Base-by-base conservation (phyloP, 2,329 filamentous ascomycete species). In the Sarocladium kiliense region DNA sequence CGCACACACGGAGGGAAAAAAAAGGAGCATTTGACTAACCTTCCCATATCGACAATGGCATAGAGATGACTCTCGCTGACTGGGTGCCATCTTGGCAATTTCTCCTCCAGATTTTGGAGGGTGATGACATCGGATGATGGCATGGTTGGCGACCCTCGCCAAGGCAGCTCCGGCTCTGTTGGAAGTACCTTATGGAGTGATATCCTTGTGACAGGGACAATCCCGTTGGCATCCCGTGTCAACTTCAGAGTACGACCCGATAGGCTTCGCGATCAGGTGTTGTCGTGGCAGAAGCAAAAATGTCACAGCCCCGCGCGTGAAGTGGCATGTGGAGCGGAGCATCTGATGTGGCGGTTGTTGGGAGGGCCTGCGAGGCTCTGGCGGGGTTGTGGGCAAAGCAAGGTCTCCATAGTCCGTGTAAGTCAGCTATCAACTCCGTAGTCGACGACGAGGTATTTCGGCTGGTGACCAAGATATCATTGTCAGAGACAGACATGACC, bases 21-120 rank as follows among this genome's bases (percentile, higher is more conserved):
- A 19, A 7, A 32, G 9, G 30, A 32, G 30, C 12, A 12, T 32
- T 32, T 25, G 21, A 57, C 61, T 55, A 57, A 81, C 80, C 80
- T 82, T 65, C 80, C 80, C 79, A 84, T 82, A 60, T 84, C 80
- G 55, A 84, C 80, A 54, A 84, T 68, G 54, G 80, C 80, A 63
- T 79, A 79, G 16, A 81, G 71, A 58, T 82, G 78, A 62, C 67
- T 79, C 54, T 72, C 61, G 42, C 70, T 71, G 54, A 72, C 63
- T 25, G 75, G 71, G 54, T 71, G 64, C 80, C 79, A 83, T 67
- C 64, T 64, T 34, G 76, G 74, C 62, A 83, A 69, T 63, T 72
- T 77, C 39, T 74, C 65, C 58, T 70, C 63, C 57, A 80, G 72
- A 61, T 81, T 80, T 18, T 78, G 75, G 58, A 84, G 73, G 3